Percentiles rank a stretch among this genome's conserved stretches.
Evolutionary conservation across 306 rosid genomes (phyloP).

Genomic region (Carpinus fangiana): DNA sequence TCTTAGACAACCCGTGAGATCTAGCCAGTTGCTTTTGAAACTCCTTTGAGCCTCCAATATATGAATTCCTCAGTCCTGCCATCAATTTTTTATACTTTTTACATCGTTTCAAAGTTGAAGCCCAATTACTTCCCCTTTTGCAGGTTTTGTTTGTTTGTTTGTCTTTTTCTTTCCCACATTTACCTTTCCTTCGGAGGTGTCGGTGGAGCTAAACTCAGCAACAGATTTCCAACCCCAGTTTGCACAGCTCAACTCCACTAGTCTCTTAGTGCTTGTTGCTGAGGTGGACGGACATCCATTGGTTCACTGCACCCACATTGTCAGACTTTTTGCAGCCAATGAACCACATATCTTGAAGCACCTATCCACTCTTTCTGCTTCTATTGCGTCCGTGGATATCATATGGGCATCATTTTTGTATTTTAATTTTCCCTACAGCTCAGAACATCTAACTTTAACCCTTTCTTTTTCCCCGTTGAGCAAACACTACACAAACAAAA

Average conservation of each 20-base stretch:
- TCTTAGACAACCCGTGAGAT: slow-evolving; percentile 18
- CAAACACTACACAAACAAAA: too few relatives aligned
- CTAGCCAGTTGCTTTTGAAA: background rate
- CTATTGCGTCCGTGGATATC: too few relatives aligned
- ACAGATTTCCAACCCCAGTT: background rate
- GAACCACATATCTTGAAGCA: background rate
- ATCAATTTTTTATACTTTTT: too few relatives aligned
- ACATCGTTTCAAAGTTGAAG: too few relatives aligned
- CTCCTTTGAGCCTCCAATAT: too few relatives aligned
- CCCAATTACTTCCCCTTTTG: background rate
- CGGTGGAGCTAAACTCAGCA: background rate
- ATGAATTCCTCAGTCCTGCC: too few relatives aligned
- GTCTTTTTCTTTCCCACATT: background rate
- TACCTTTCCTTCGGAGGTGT: background rate
- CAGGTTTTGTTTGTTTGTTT: background rate
- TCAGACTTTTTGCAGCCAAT: too few relatives aligned
- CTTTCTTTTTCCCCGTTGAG: too few relatives aligned
- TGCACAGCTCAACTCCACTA: background rate
- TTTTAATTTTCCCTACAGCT: too few relatives aligned
- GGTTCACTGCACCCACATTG: background rate
- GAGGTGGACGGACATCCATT: background rate
- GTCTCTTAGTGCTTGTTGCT: background rate
- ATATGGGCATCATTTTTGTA: too few relatives aligned
- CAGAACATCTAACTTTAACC: too few relatives aligned
- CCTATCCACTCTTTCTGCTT: too few relatives aligned